Evolutionary conservation across 2,329 filamentous ascomycete genomes (phyloP).

Genomic region (Fusarium pseudograminearum): DNA sequence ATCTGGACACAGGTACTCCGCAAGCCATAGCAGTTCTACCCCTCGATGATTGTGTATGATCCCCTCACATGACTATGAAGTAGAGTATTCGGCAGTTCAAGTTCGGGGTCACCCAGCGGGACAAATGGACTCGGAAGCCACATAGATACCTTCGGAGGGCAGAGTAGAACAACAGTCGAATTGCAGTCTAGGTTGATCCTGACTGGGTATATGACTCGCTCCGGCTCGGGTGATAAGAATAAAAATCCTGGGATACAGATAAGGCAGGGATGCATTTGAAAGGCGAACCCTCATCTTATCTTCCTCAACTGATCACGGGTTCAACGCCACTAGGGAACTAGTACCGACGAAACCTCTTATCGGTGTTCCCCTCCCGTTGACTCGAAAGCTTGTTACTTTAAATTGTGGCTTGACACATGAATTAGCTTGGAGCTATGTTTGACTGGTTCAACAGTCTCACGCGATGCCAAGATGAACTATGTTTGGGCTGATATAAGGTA

Average conservation of each 20-base stretch:
- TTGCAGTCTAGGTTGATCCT: neutral
- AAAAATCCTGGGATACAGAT: neutral
- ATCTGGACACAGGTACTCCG: neutral
- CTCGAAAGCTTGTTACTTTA: neutral
- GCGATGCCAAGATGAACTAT: neutral
- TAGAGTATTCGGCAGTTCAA: neutral
- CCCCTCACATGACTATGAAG: neutral
- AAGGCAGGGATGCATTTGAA: neutral
- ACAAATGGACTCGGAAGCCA: neutral
- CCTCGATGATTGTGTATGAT: neutral
- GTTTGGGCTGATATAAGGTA: neutral
- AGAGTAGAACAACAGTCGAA: neutral
- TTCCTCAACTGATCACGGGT: neutral
- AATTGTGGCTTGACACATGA: neutral
- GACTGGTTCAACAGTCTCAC: neutral
- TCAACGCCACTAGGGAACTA: neutral
- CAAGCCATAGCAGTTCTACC: neutral
- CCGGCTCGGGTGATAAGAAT: neutral
- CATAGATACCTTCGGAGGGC: neutral
- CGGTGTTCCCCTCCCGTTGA: neutral
- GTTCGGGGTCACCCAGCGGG: rapidly evolving
- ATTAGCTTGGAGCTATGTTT: neutral
- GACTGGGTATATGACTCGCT: too few species aligned
- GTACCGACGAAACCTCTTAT: neutral
- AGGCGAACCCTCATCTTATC: neutral